These are phyloP conservation scores for Sclerospora graminicola DNA, from an alignment of 352 stramenopile genomes.

Conservation along the genomic window DNA sequence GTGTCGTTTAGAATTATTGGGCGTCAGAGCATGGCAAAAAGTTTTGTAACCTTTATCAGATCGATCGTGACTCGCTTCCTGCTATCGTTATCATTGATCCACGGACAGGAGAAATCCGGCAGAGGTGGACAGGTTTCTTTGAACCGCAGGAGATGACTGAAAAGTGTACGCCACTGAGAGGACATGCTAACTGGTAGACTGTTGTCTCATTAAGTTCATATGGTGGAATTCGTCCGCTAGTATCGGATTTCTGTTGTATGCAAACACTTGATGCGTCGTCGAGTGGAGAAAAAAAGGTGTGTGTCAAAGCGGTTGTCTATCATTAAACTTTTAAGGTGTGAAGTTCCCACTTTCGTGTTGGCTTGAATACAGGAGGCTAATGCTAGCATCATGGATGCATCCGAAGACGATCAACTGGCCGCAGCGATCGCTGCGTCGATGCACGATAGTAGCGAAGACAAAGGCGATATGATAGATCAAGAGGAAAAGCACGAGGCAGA, in stretches of 20 bases:
- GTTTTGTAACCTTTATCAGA: slow-evolving; percentile 74
- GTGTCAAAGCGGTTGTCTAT: not conserved
- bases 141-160: slow-evolving; percentile 61
- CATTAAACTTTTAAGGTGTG: not conserved
- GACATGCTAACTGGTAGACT: too few relatives aligned
- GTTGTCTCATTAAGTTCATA: not conserved
- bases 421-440: slow-evolving; percentile 74
- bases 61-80: slow-evolving; percentile 54
- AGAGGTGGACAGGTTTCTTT: slow-evolving; percentile 61
- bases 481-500: slow-evolving; percentile 35
- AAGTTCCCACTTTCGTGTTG: not conserved
- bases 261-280: slow-evolving; percentile 24
- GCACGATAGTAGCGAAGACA: slow-evolving; percentile 31
- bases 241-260: slow-evolving; percentile 62
- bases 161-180: slow-evolving; percentile 34
- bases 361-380: slow-evolving; percentile 8
- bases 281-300: slow-evolving; percentile 15
- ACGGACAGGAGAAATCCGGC: slow-evolving; percentile 54
- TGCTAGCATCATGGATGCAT: slow-evolving; percentile 39
- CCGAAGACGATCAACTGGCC: slow-evolving; percentile 69
- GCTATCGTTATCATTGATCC: slow-evolving; percentile 72
- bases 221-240: slow-evolving; percentile 9
- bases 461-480: slow-evolving; percentile 19
- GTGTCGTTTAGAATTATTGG: slow-evolving; percentile 52
- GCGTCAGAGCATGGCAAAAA: slow-evolving; percentile 73